phyloP scores from a whole-genome alignment of 306 rosid species.

The Glycyrrhiza uralensis region DNA sequence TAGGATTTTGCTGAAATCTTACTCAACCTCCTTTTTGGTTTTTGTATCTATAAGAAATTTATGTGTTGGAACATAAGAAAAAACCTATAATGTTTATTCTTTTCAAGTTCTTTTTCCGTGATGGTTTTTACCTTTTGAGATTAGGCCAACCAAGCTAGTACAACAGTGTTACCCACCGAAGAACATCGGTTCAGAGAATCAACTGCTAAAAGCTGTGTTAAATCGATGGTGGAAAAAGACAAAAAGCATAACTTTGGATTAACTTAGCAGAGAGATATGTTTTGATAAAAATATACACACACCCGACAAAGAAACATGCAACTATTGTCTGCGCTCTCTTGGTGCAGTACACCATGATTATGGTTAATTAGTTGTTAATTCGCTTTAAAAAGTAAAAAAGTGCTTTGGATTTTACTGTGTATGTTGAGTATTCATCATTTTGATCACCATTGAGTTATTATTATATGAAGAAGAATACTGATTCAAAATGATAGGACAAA shows the following conservation, averaged over 20 bases:
- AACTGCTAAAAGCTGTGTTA: constrained; percentile 33
- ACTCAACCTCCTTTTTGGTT: not conserved
- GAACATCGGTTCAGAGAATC: constrained; percentile 34
- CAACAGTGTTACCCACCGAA: constrained; percentile 32
- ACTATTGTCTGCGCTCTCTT: not conserved
- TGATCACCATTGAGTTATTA: not conserved
- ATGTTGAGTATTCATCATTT: not conserved
- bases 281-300: constrained; percentile 31
- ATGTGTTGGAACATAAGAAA: not conserved
- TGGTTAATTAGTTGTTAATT: constrained; percentile 9
- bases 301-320: constrained; percentile 46
- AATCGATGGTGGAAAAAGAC: constrained; percentile 31
- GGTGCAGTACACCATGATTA: constrained; percentile 17
- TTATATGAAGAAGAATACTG: not conserved
- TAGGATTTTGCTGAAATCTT: constrained; percentile 35
- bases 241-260: constrained; percentile 27
- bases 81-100: not conserved
- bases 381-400: not conserved
- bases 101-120: not conserved
- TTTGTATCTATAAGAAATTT: not conserved
- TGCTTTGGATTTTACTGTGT: not conserved
- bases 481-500: too few species aligned
- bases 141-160: constrained; percentile 25
- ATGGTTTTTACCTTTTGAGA: constrained; percentile 6
- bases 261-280: constrained; percentile 32